Conservation (phyloP, 345 rosid genomes). For the Acer campestre region DNA sequence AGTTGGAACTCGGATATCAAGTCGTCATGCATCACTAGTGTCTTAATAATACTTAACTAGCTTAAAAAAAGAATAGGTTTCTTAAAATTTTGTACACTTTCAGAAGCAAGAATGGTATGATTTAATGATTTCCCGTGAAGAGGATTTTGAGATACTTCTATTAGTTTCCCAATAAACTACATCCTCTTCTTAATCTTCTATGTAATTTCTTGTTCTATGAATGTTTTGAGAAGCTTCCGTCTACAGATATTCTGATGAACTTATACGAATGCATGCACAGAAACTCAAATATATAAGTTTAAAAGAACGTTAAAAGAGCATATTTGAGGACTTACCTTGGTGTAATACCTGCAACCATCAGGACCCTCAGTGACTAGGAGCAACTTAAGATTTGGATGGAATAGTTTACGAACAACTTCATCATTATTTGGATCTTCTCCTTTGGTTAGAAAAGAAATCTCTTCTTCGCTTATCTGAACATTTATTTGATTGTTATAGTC, state of each 20-base stretch:
- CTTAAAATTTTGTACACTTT: neutral
- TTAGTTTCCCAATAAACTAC: neutral
- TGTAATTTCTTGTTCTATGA: neutral
- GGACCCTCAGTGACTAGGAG: slow-evolving; percentile 93
- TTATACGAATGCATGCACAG: neutral
- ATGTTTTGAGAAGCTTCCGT: neutral
- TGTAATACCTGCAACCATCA: slow-evolving; percentile 88
- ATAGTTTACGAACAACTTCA: slow-evolving; percentile 66
- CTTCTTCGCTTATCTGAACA: slow-evolving; percentile 87
- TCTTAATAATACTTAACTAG: neutral
- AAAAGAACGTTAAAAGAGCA: neutral
- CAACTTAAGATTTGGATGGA: slow-evolving; percentile 77
- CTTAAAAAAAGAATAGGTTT: neutral
- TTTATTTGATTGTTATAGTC: slow-evolving; percentile 9
- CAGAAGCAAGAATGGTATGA: neutral
- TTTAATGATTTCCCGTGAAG: neutral
- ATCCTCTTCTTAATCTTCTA: neutral
- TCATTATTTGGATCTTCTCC: slow-evolving; percentile 97
- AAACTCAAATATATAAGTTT: neutral
- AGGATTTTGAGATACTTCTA: neutral
- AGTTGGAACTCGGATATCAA: neutral
- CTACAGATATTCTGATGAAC: neutral
- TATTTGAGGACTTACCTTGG: slow-evolving; percentile 56
- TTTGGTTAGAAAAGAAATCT: slow-evolving; percentile 73
- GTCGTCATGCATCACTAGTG: neutral